Conservation (phyloP, 495 filamentous ascomycete species). For the Neurospora africana region DNA sequence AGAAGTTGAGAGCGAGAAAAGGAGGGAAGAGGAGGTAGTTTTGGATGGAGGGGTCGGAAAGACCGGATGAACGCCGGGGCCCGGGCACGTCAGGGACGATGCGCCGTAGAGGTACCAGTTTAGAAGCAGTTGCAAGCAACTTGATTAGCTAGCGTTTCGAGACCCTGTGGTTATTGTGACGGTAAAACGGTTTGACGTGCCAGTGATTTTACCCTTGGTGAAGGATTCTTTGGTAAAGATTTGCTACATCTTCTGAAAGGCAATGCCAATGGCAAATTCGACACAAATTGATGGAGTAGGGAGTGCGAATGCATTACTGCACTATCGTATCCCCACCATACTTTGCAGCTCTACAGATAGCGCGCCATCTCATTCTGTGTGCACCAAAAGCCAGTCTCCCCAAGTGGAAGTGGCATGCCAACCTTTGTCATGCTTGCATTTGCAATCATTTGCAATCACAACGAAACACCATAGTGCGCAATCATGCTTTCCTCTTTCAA, state of each 20-base stretch:
- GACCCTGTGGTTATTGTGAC: not conserved
- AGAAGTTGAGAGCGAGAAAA: not conserved
- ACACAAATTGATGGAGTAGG: not conserved
- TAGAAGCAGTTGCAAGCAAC: not conserved
- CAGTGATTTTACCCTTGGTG: not conserved
- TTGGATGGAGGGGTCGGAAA: not conserved
- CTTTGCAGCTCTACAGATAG: not conserved
- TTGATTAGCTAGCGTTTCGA: not conserved
- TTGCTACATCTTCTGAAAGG: not conserved
- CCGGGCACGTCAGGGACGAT: not conserved
- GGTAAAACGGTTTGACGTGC: too few species aligned
- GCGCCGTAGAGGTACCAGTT: not conserved
- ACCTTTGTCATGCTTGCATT: not conserved
- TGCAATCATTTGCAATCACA: not conserved
- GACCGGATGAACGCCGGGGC: not conserved
- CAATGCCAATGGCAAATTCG: not conserved
- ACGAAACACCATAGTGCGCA: not conserved
- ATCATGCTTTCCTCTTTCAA: too few species aligned
- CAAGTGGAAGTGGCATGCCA: not conserved
- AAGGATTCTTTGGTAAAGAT: too few species aligned
- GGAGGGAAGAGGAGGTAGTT: not conserved
- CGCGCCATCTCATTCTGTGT: not conserved
- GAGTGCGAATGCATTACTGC: not conserved
- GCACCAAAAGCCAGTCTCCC: not conserved
- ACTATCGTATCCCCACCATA: not conserved